Evolutionary conservation across 2,329 filamentous ascomycete species (phyloP), one percentile per base, ranked within the genome.

Genomic region (Aureobasidium melanogenum): DNA sequence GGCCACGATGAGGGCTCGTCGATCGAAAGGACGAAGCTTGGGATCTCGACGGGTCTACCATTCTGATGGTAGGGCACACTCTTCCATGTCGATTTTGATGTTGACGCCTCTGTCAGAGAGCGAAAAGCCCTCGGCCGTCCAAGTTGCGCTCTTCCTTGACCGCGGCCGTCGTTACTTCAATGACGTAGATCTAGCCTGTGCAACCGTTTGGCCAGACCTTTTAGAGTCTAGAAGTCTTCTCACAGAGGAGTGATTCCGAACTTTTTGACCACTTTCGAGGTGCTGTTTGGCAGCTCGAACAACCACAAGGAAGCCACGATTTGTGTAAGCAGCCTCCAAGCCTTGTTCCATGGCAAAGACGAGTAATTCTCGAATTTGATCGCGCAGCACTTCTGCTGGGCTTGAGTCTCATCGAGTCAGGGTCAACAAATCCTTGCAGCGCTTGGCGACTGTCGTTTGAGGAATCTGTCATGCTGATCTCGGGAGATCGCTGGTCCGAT

Each of bases 41-140:
- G 22, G 52, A 56, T 56, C 52, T 43, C 30, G 52, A 43, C 39
- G 52, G 39, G 38, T 56, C 52, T 43, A 56, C 52, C 52, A 56
- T 56, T 19, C 26, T 56, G 52, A 30, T 41, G 50, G 50, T 36
- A 54, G 34, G 19, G 50, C 22, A 17, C 34, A 19, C 24, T 54
- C 36, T 28, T 30, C 50, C 50, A 54, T 54, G 36, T 41, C 36
- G 24, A 41, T 54, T 9, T n/a, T n/a, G 9, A 30, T 41, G 22
- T 24, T 41, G 50, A 39, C 36, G 14, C 32, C 32, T 24, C 30
- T 38, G 15, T 24, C 32, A 14, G 7, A 38, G 48, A 17, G 24
- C 24, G 50, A 30, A 39, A 41, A 54, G 8, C 36, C 15, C n/a
- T 54, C 19, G n/a, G n/a, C n/a, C n/a, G n/a, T n/a, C n/a, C n/a